phyloP scores from a whole-genome alignment of 495 filamentous ascomycete species.

The Xylaria flabelliformis region DNA sequence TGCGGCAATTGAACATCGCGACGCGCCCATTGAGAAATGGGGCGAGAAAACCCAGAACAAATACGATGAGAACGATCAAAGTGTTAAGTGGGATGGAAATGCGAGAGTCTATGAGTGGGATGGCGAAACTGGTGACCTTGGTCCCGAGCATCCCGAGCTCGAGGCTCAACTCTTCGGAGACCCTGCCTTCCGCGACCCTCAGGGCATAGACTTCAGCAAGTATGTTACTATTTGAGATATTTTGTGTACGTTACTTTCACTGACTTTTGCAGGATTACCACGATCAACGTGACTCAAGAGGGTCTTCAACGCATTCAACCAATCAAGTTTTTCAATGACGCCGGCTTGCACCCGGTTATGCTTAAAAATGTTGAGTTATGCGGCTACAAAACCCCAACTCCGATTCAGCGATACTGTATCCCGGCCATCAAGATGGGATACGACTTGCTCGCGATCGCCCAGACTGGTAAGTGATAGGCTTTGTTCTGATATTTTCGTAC shows the following conservation, averaged over 20 bases:
- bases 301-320: slow-evolving; percentile 60
- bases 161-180: slow-evolving; percentile 75
- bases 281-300: slow-evolving; percentile 66
- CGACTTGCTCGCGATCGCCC: slow-evolving; percentile 86
- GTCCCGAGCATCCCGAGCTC: slow-evolving; percentile 68
- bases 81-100: slow-evolving; percentile 48
- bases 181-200: slow-evolving; percentile 42
- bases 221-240: slow-evolving; percentile 36
- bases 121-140: slow-evolving; percentile 85
- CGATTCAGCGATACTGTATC: slow-evolving; percentile 83
- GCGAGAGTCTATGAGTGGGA: slow-evolving; percentile 81
- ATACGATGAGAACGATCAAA: slow-evolving; percentile 54
- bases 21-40: slow-evolving; percentile 54
- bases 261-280: slow-evolving; percentile 54
- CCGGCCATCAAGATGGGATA: slow-evolving; percentile 73
- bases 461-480: slow-evolving; percentile 73
- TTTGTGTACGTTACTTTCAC: neutral
- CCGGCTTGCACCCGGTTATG: slow-evolving; percentile 86
- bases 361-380: slow-evolving; percentile 75
- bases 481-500: neutral
- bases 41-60: slow-evolving; percentile 56
- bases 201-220: slow-evolving; percentile 57
- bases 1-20: slow-evolving; percentile 32
- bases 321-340: slow-evolving; percentile 69
- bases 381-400: slow-evolving; percentile 70